These are phyloP conservation scores for Pharus latifolius DNA, from an alignment of 176 grass and related monocot species.

Conservation along the genomic window DNA sequence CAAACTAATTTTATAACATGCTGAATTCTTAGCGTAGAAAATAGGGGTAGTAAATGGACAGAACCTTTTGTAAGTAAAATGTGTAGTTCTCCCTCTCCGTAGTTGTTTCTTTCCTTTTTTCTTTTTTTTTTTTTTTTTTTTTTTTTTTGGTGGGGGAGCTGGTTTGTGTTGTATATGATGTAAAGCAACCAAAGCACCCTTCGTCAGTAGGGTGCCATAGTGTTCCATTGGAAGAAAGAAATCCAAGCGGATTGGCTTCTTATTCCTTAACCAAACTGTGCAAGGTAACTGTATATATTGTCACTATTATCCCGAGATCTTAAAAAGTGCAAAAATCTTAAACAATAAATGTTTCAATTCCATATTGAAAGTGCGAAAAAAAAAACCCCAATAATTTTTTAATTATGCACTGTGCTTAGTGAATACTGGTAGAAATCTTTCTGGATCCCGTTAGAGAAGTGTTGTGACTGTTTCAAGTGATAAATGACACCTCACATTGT, in stretches of 20 bases:
- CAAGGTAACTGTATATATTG: neutral
- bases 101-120: neutral
- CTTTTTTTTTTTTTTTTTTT: neutral
- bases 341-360: neutral
- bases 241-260: neutral
- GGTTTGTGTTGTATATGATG: constrained; percentile 24
- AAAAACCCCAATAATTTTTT: too few species aligned
- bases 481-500: neutral
- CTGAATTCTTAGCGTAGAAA: constrained; percentile 4
- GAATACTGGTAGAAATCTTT: neutral
- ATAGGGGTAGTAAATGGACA: constrained; percentile 11
- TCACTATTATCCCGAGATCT: neutral
- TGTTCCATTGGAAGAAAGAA: neutral
- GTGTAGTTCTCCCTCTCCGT: neutral
- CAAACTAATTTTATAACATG: constrained; percentile 10
- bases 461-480: neutral
- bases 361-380: too few species aligned
- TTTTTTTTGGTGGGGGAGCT: too few species aligned
- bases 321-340: neutral
- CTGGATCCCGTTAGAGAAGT: neutral
- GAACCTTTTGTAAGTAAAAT: constrained; percentile 31
- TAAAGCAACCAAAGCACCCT: constrained; percentile 4
- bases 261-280: neutral
- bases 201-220: neutral
- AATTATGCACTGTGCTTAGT: too few species aligned